Conservation (phyloP, 2,329 filamentous ascomycete genomes). For the Fusarium anguioides region DNA sequence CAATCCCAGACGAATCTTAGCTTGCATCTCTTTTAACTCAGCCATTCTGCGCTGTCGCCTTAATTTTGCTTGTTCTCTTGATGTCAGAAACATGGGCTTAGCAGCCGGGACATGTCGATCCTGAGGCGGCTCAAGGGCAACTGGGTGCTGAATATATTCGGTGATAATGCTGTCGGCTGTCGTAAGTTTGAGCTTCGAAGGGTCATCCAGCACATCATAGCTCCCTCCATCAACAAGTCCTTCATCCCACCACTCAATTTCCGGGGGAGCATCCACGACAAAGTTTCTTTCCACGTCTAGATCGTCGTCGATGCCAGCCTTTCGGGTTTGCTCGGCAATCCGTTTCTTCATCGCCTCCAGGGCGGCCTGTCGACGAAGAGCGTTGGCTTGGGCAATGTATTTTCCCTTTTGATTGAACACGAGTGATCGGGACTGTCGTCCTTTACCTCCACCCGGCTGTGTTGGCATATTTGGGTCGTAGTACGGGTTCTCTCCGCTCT, state of each 20-base stretch:
- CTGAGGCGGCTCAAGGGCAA: constrained; percentile 89
- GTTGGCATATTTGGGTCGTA: constrained; percentile 76
- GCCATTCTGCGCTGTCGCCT: constrained; percentile 91
- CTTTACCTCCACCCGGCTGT: constrained; percentile 67
- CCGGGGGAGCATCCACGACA: constrained; percentile 83
- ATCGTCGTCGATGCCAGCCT: constrained; percentile 94
- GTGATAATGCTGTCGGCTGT: constrained; percentile 89
- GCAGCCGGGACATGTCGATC: constrained; percentile 81
- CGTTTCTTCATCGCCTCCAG: constrained; percentile 95
- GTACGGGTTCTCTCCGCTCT: constrained; percentile 74
- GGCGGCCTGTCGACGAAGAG: constrained; percentile 85
- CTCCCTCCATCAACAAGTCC: constrained; percentile 79
- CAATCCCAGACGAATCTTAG: constrained; percentile 91
- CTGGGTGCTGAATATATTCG: constrained; percentile 90
- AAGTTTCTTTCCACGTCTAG: constrained; percentile 90
- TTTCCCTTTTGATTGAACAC: constrained; percentile 96
- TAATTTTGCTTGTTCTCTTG: constrained; percentile 90
- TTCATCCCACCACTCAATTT: constrained; percentile 98
- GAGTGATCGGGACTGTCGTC: constrained; percentile 78
- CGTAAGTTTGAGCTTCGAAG: constrained; percentile 76
- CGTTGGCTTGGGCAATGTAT: constrained; percentile 94
- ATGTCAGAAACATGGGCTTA: constrained; percentile 92
- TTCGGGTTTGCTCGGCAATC: constrained; percentile 87
- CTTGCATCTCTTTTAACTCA: constrained; percentile 94
- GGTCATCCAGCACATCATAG: constrained; percentile 77